A percentile compares a stretch with the other conserved stretches of the same genome.
Conservation (phyloP, 225 moss, liverwort and hornwort genomes). For the Marchantia paleacea region DNA sequence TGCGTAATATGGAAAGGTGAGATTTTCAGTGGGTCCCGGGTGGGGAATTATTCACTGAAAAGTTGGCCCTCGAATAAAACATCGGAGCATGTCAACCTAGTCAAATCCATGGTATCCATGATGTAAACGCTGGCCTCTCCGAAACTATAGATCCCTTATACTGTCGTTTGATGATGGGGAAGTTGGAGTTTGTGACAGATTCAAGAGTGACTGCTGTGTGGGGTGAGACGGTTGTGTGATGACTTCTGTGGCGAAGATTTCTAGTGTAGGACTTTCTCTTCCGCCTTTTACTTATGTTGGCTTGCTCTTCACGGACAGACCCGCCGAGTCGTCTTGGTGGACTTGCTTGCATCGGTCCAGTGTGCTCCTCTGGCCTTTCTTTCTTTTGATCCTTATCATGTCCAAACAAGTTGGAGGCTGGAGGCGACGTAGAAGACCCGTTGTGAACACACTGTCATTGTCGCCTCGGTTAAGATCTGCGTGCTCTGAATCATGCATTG, state of each 20-base stretch:
- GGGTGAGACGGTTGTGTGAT: neutral
- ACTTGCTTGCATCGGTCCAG: neutral
- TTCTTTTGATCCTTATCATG: neutral
- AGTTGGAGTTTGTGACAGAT: neutral
- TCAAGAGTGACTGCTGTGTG: neutral
- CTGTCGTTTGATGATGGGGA: neutral
- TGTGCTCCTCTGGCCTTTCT: neutral
- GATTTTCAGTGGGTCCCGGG: neutral
- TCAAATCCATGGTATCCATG: neutral
- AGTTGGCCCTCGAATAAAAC: neutral
- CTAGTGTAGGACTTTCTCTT: no score
- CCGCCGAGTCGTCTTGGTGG: neutral
- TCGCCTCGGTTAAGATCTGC: no score
- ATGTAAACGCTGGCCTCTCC: neutral
- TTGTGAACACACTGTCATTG: neutral
- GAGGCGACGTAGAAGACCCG: neutral
- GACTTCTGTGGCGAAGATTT: neutral
- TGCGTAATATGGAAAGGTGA: neutral
- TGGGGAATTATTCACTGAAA: neutral
- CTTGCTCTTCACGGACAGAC: neutral
- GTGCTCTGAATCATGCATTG: no score
- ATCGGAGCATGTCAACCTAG: neutral
- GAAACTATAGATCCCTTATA: neutral
- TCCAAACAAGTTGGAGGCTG: neutral
- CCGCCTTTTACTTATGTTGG: neutral